A percentile compares a stretch with the other conserved stretches of the same genome.
Evolutionary conservation across 371 early-diverging fungal species (phyloP).

Genomic region (Aphelidium insulamus): DNA sequence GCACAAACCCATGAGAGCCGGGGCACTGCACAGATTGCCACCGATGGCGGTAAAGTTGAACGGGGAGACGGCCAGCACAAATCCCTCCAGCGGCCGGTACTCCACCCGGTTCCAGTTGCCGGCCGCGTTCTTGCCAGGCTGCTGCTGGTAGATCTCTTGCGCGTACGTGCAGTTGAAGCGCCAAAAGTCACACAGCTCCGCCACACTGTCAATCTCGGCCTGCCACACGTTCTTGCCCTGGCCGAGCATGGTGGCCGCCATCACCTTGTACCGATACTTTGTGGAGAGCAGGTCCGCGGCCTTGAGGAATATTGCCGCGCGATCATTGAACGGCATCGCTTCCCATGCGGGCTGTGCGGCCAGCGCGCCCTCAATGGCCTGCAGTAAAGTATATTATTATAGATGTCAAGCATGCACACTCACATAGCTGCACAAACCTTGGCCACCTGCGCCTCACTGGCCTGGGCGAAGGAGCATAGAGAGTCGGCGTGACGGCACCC

Average conservation of each 20-base stretch:
- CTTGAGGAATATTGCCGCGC: conserved; percentile 88
- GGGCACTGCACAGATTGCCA: conserved; percentile 80
- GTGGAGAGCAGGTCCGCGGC: conserved; percentile 77
- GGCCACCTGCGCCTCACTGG: conserved; percentile 37
- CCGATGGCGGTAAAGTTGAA: conserved; percentile 99
- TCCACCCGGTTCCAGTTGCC: conserved; percentile 87
- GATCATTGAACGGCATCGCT: conserved; percentile 77
- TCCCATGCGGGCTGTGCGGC: conserved; percentile 75
- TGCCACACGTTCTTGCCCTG: conserved; percentile 98
- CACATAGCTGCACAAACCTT: conserved; percentile 14
- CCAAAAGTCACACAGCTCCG: conserved; percentile 82
- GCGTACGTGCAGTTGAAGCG: conserved; percentile 91
- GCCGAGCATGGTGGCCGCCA: conserved; percentile 96
- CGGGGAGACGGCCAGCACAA: conserved; percentile 86
- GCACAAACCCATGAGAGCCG: conserved; percentile 65
- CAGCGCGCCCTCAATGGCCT: conserved; percentile 78
- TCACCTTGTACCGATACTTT: conserved; percentile 79
- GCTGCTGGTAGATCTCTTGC: conserved; percentile 72
- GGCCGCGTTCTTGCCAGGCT: conserved; percentile 74
- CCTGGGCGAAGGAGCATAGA: conserved; percentile 66
- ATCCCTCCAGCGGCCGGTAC: conserved; percentile 89
- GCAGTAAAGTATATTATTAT: conserved; percentile 1
- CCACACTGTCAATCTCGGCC: conserved; percentile 92
- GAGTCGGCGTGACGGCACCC: conserved; percentile 63
- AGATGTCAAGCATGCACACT: background rate